Conservation (phyloP, 2,329 filamentous ascomycete species). For the Colletotrichum neosansevieriae region DNA sequence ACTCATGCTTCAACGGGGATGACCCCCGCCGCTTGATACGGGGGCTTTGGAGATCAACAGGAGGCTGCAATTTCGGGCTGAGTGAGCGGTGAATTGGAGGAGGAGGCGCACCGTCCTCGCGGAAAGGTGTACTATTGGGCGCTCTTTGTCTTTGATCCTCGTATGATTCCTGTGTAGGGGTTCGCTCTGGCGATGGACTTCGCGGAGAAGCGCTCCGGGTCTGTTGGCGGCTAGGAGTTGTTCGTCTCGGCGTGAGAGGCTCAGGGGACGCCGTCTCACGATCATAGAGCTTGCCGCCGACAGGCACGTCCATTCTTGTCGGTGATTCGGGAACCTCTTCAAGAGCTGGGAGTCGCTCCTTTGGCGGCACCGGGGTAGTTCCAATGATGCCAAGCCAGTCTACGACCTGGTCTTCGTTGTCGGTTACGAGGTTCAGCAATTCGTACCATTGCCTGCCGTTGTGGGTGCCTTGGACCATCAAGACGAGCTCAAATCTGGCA, state of each 20-base stretch:
- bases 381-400: conserved; percentile 91
- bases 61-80: conserved; percentile 56
- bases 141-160: conserved; percentile 52
- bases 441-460: conserved; percentile 83
- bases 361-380: conserved; percentile 61
- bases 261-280: conserved; percentile 41
- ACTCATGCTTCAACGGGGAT: conserved; percentile 97
- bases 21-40: conserved; percentile 79
- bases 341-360: conserved; percentile 51
- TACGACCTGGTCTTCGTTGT: conserved; percentile 79
- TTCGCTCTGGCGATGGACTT: conserved; percentile 50
- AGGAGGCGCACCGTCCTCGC: conserved; percentile 68
- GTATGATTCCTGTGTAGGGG: conserved; percentile 53
- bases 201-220: conserved; percentile 44
- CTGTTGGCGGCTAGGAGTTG: conserved; percentile 53
- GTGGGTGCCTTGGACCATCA: conserved; percentile 84
- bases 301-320: conserved; percentile 33
- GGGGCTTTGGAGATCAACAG: conserved; percentile 58
- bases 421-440: conserved; percentile 80
- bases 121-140: conserved; percentile 51
- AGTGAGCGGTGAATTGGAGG: conserved; percentile 66
- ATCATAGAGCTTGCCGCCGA: conserved; percentile 33
- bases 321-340: conserved; percentile 42
- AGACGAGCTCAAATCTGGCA: conserved; percentile 75
- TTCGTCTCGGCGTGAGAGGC: conserved; percentile 47